Evolutionary conservation across 1,139 yeast genomes (phyloP).

Genomic region (Magnusiomyces tetraspermus): DNA sequence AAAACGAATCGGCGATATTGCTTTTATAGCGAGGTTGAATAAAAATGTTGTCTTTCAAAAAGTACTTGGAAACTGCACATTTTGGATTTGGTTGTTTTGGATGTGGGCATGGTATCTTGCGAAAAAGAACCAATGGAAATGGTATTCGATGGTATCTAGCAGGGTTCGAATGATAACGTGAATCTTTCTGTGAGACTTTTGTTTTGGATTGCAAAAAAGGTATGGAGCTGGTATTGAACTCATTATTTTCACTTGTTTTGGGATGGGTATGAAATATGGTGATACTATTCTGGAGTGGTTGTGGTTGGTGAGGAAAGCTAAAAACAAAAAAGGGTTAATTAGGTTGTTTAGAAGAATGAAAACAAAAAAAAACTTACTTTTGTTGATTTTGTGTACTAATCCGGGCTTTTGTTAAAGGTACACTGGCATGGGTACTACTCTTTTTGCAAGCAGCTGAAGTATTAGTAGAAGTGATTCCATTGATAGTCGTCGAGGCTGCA

Average conservation of each 20-base stretch:
- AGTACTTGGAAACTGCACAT: neutral
- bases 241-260: neutral
- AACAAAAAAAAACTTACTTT: no score
- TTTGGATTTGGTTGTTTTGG: neutral
- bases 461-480: neutral
- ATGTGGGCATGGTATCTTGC: neutral
- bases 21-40: neutral
- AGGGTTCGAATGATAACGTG: neutral
- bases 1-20: constrained; percentile 9
- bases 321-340: no score
- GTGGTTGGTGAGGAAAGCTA: no score
- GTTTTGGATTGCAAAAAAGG: no score
- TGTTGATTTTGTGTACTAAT: no score
- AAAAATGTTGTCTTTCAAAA: neutral
- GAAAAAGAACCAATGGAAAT: constrained; percentile 1
- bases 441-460: neutral
- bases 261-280: no score
- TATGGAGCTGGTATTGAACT: no score
- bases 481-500: neutral
- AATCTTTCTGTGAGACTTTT: no score
- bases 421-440: neutral
- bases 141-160: neutral
- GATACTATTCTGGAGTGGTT: no score
- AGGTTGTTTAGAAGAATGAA: no score
- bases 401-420: neutral